These are phyloP conservation scores for Sutorius australiensis DNA, from an alignment of 768 basidiomycete genomes.

Conservation along the genomic window DNA sequence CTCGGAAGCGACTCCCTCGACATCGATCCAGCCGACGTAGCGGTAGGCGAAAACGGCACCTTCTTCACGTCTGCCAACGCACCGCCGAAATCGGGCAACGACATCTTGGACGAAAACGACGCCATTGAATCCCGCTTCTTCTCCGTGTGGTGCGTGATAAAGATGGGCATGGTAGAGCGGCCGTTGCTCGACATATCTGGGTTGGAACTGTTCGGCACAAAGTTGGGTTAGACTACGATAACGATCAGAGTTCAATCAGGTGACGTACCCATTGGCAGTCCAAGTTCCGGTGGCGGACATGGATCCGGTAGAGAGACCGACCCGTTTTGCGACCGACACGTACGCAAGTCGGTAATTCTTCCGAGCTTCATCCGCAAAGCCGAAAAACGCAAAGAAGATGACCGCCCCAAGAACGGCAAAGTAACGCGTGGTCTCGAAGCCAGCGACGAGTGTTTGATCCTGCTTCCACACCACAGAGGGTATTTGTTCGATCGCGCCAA, in stretches of 20 bases:
- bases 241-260: neutral
- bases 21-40: slow-evolving; percentile 19
- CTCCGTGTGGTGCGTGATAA: slow-evolving; percentile 42
- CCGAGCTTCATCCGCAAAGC: slow-evolving; percentile 63
- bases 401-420: slow-evolving; percentile 46
- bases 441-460: slow-evolving; percentile 7
- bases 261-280: slow-evolving; percentile 27
- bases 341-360: slow-evolving; percentile 49
- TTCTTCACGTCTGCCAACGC: slow-evolving; percentile 28
- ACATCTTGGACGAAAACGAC: slow-evolving; percentile 45
- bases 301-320: slow-evolving; percentile 30
- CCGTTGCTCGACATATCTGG: slow-evolving; percentile 21
- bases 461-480: slow-evolving; percentile 43
- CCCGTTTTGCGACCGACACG: slow-evolving; percentile 34
- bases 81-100: slow-evolving; percentile 40
- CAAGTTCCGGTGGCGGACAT: slow-evolving; percentile 23
- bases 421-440: slow-evolving; percentile 47
- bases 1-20: slow-evolving; percentile 28
- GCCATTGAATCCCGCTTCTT: slow-evolving; percentile 46
- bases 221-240: neutral
- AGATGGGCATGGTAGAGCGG: slow-evolving; percentile 38
- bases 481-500: slow-evolving; percentile 36
- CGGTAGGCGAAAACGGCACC: slow-evolving; percentile 18
- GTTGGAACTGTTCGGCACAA: slow-evolving; percentile 16
- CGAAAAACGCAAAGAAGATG: slow-evolving; percentile 67